Percentiles rank a stretch among this genome's conserved stretches.
Conservation (phyloP, 1,139 yeast genomes). For the Arxiozyma telluris region DNA sequence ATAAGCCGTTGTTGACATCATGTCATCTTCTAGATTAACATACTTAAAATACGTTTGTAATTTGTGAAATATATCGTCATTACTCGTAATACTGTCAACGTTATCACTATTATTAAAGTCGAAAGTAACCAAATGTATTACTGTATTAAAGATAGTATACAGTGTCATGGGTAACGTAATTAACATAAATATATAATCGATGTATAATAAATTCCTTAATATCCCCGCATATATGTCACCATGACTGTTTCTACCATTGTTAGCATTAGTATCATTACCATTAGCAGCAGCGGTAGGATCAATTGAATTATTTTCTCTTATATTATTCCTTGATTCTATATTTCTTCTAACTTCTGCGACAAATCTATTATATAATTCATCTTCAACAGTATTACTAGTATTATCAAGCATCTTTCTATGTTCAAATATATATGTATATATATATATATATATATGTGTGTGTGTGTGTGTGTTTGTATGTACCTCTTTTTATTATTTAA, state of each 20-base stretch:
- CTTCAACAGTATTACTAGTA: not conserved
- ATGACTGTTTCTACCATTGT: not conserved
- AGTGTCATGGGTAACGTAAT: conserved; percentile 27
- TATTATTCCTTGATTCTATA: not conserved
- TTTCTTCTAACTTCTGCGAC: not conserved
- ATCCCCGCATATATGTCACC: not conserved
- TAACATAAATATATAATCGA: conserved; percentile 25
- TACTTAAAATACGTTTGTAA: not conserved
- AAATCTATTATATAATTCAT: not conserved
- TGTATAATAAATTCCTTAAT: conserved; percentile 20
- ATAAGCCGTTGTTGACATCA: not conserved
- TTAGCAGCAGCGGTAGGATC: not conserved
- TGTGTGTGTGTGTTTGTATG: not conserved
- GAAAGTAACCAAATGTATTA: conserved; percentile 11
- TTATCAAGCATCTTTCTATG: not conserved
- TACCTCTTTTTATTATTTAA: not conserved
- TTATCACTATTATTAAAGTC: too few species aligned
- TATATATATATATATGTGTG: not conserved
- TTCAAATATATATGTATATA: too few species aligned
- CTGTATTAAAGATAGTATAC: conserved; percentile 23
- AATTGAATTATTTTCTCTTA: not conserved
- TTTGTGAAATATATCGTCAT: conserved; percentile 23
- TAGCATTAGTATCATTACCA: conserved; percentile 6
- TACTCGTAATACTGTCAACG: conserved; percentile 4
- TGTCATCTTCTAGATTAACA: not conserved